Evolutionary conservation across 352 stramenopile genomes (phyloP).

Genomic region (Lagenidium giganteum): DNA sequence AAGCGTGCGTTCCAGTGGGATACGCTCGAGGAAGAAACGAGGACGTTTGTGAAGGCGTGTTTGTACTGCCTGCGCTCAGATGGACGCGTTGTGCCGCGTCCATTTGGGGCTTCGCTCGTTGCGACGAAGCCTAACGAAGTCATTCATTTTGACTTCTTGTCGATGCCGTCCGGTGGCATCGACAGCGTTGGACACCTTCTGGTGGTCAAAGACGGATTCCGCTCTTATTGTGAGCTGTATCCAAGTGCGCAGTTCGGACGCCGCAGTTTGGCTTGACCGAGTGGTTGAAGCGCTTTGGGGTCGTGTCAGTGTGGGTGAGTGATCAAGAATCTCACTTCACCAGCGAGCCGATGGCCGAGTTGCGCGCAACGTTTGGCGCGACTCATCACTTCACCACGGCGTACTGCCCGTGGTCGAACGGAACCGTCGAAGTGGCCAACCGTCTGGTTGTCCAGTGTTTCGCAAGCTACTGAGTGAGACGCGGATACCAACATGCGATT

Average conservation of each 20-base stretch:
- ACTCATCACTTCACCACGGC: constrained; percentile 22
- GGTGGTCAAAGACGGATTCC: constrained; percentile 11
- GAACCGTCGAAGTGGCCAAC: constrained; percentile 24
- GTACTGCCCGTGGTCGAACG: constrained; percentile 29
- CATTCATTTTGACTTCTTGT: constrained; percentile 19
- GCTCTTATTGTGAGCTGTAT: background rate
- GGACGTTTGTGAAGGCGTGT: constrained; percentile 4
- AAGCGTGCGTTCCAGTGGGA: constrained; percentile 7
- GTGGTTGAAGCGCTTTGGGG: constrained; percentile 28
- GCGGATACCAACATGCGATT: background rate
- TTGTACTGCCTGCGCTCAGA: constrained; percentile 8
- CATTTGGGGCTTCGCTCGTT: constrained; percentile 1
- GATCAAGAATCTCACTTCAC: constrained; percentile 24
- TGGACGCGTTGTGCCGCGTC: constrained; percentile 18
- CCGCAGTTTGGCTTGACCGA: constrained; percentile 4
- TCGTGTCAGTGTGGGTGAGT: constrained; percentile 17
- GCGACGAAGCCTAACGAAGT: constrained; percentile 14
- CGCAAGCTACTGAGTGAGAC: constrained; percentile 2
- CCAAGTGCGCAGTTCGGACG: background rate
- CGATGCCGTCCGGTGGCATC: constrained; percentile 4
- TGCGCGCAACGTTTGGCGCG: constrained; percentile 6
- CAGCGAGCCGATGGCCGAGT: constrained; percentile 14
- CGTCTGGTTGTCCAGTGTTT: constrained; percentile 11
- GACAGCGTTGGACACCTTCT: constrained; percentile 8
- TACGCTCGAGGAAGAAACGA: constrained; percentile 1